These are phyloP conservation scores for Aspergillus persii DNA, from an alignment of 2,329 filamentous ascomycete genomes.

Conservation along the genomic window DNA sequence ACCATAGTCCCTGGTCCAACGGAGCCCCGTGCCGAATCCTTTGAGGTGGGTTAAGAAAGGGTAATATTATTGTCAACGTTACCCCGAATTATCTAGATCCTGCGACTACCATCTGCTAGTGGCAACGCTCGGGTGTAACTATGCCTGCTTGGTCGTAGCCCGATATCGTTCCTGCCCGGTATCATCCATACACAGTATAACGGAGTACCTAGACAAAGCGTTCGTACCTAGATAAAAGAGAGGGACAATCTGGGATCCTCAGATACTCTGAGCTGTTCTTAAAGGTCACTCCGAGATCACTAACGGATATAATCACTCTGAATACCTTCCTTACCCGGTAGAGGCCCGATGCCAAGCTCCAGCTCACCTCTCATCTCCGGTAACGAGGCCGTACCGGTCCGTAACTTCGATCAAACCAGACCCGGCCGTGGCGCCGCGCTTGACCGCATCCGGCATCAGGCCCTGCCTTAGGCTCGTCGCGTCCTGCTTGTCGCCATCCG, in stretches of 20 bases:
- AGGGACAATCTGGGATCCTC: too few relatives aligned
- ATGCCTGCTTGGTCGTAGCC: not conserved
- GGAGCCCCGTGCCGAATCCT: not conserved
- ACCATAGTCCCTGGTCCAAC: too few relatives aligned
- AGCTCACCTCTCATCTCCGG: not conserved
- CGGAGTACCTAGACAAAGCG: too few relatives aligned
- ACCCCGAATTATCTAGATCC: not conserved
- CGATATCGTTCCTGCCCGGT: not conserved
- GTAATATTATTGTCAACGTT: not conserved
- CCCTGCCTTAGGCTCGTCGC: conserved; percentile 10
- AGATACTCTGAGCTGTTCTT: too few relatives aligned
- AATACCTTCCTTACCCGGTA: too few relatives aligned
- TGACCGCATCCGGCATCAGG: not conserved
- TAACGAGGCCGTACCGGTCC: not conserved
- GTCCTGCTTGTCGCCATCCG: conserved; percentile 18
- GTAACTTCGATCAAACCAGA: not conserved
- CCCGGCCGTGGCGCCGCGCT: not conserved
- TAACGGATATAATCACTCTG: too few relatives aligned
- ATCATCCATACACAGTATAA: not conserved
- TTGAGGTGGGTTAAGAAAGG: not conserved
- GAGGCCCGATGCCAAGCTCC: not conserved
- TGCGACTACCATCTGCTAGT: not conserved
- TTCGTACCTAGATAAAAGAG: too few relatives aligned
- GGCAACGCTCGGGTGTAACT: not conserved
- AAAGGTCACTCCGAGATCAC: too few relatives aligned